phyloP scores from a whole-genome alignment of 2,329 filamentous ascomycete genomes.

The Chrysoporthe austroafricana region DNA sequence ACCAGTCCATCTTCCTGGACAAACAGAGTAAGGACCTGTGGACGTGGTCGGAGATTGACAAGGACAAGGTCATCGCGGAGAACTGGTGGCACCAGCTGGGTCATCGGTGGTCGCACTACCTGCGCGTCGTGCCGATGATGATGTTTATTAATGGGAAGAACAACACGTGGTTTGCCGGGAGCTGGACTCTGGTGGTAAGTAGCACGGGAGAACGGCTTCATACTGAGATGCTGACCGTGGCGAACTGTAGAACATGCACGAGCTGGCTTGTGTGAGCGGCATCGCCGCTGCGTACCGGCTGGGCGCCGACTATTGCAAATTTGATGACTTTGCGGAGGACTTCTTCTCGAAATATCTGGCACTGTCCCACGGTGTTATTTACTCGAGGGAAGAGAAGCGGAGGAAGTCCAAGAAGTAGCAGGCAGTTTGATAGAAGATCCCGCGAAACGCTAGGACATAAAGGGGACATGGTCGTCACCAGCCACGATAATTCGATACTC shows the following conservation, averaged over 20 bases:
- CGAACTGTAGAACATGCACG: conserved; percentile 62
- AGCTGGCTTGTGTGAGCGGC: conserved; percentile 71
- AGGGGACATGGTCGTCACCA: neutral
- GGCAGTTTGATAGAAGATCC: neutral
- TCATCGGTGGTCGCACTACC: conserved; percentile 66
- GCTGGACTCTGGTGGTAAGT: conserved; percentile 70
- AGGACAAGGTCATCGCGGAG: conserved; percentile 62
- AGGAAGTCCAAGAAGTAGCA: conserved; percentile 26
- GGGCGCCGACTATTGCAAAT: conserved; percentile 65
- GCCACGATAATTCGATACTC: neutral
- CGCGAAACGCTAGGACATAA: neutral
- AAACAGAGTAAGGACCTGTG: conserved; percentile 59
- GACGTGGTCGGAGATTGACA: conserved; percentile 62
- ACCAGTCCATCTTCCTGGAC: conserved; percentile 71
- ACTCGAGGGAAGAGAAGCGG: conserved; percentile 40
- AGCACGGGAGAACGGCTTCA: neutral
- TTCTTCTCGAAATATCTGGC: conserved; percentile 53
- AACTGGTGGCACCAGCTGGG: conserved; percentile 73
- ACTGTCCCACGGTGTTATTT: conserved; percentile 49
- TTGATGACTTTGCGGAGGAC: conserved; percentile 57
- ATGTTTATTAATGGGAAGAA: conserved; percentile 72
- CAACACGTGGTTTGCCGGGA: conserved; percentile 65
- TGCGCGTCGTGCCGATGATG: conserved; percentile 70
- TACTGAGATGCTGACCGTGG: neutral
- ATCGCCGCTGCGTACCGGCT: conserved; percentile 72